Evolutionary conservation across 805 yeast species (phyloP).

Genomic region (Hermanozyma aechmeae): DNA sequence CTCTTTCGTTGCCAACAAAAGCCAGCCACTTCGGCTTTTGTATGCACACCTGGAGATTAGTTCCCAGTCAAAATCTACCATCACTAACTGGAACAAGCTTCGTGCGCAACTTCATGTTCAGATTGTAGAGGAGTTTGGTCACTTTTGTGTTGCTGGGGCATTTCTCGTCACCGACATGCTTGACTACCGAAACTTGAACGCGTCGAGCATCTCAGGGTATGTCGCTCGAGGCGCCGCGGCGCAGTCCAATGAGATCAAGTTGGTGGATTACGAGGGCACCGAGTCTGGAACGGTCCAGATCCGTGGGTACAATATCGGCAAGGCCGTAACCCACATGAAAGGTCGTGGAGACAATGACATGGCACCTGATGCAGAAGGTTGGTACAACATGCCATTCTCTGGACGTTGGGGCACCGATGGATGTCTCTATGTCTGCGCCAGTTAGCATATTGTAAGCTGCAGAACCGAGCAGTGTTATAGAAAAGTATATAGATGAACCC

Average conservation of each 20-base stretch:
- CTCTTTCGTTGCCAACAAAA: slow-evolving; percentile 11
- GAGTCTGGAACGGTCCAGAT: slow-evolving; percentile 42
- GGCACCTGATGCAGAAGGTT: slow-evolving; percentile 21
- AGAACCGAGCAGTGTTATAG: no score
- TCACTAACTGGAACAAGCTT: slow-evolving; percentile 27
- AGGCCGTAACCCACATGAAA: slow-evolving; percentile 16
- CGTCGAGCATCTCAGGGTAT: slow-evolving; percentile 9
- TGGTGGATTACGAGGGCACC: slow-evolving; percentile 22
- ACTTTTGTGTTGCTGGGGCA: slow-evolving; percentile 46
- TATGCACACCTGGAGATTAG: slow-evolving; percentile 26
- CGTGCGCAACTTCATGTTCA: slow-evolving; percentile 42
- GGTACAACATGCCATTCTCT: slow-evolving; percentile 36
- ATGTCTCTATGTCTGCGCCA: slow-evolving; percentile 59
- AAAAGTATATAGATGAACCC: no score
- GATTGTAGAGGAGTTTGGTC: slow-evolving; percentile 40
- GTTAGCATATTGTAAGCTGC: no score
- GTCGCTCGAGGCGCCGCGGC: slow-evolving; percentile 46
- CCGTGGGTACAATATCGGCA: slow-evolving; percentile 64
- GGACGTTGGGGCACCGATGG: slow-evolving; percentile 69
- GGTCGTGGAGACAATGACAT: slow-evolving; percentile 6
- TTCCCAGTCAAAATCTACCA: slow-evolving; percentile 6
- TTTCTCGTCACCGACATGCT: slow-evolving; percentile 48
- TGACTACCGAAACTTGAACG: slow-evolving; percentile 45
- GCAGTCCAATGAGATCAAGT: slow-evolving; percentile 52
- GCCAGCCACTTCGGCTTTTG: slow-evolving; percentile 26